Evolutionary conservation across 2,329 filamentous ascomycete genomes (phyloP), one percentile per base, ranked within the genome.

Genomic region (Colletotrichum shisoi): DNA sequence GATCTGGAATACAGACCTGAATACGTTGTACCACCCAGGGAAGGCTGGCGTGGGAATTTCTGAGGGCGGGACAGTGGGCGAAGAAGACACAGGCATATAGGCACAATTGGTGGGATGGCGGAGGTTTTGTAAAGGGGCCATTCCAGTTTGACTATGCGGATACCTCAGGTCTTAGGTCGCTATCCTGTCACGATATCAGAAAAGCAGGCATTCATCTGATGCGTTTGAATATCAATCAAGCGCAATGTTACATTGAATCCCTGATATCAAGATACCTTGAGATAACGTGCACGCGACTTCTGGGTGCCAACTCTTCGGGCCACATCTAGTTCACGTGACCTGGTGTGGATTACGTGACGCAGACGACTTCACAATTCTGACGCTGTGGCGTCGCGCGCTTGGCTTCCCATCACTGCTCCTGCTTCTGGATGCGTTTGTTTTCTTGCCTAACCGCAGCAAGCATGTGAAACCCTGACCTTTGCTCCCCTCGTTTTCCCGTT

Each of bases 331-430:
- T 31, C 78, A 79, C 78, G 77, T 79, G 77, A 79, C 72, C 56
- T 72, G 76, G 77, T 73, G 77, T 75, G 72, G 74, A 64, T 78
- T 74, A 73, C 76, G 77, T 69, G 77, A 73, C 66, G 62, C 66
- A 68, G 31, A 61, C 53, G 66, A 67, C 57, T 62, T 19, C 31
- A 27, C 54, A 53, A 27, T 31, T 21, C 15, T 51, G 27, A 39
- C n/a, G 52, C 19, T n/a, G 66, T 57, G 62, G 44, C 51, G 52
- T 57, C 13, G 37, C 45, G 62, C 39, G 40, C 31, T 42, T n/a
- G 19, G 4, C n/a, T 4, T 7, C 34, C 27, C 27, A 6, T 13
- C 60, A 48, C 39, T 45, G 40, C 19, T 34, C 11, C 3, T 8
- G 21, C 7, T 15, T 51, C 31, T 11, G 3, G 17, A 3, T 19